phyloP scores from a whole-genome alignment of 192 early-diverging fungal species.

The Mortierella hygrophila region DNA sequence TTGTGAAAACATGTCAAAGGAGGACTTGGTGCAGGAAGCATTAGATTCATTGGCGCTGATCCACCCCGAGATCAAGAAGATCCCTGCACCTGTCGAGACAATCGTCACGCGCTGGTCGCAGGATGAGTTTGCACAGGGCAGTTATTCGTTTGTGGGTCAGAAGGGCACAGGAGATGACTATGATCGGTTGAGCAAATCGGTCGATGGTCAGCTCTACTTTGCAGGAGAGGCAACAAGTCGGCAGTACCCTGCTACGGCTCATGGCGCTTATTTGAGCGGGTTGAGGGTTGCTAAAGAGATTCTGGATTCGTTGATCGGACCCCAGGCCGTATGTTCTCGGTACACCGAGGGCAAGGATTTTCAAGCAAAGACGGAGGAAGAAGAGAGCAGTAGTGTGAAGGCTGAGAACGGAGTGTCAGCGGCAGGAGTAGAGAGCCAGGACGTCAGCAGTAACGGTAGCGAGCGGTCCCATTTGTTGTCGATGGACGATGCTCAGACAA shows the following conservation, averaged over 20 bases:
- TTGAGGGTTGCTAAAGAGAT: constrained; percentile 43
- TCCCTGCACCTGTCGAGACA: constrained; percentile 35
- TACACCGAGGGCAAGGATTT: background rate
- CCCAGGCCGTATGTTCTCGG: constrained; percentile 13
- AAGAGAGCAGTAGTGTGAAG: background rate
- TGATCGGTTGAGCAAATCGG: constrained; percentile 28
- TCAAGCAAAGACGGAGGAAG: background rate
- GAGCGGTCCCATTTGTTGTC: constrained; percentile 8
- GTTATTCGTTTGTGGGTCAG: constrained; percentile 46
- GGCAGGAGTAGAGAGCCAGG: background rate
- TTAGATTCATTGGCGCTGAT: constrained; percentile 34
- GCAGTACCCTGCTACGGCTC: constrained; percentile 48
- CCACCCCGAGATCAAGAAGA: constrained; percentile 13
- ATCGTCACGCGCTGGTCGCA: constrained; percentile 48
- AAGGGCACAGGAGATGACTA: constrained; percentile 49
- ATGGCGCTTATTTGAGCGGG: constrained; percentile 49
- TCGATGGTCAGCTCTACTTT: constrained; percentile 48
- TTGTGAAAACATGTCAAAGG: constrained; percentile 35
- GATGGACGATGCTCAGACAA: constrained; percentile 29
- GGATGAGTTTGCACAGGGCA: constrained; percentile 49
- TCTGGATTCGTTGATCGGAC: constrained; percentile 40
- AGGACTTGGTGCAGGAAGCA: constrained; percentile 37
- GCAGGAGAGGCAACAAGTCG: constrained; percentile 50
- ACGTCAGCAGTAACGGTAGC: background rate
- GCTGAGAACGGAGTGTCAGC: background rate